Evolutionary conservation across 345 rosid species (phyloP).

Genomic region (Eucalyptus pumila): DNA sequence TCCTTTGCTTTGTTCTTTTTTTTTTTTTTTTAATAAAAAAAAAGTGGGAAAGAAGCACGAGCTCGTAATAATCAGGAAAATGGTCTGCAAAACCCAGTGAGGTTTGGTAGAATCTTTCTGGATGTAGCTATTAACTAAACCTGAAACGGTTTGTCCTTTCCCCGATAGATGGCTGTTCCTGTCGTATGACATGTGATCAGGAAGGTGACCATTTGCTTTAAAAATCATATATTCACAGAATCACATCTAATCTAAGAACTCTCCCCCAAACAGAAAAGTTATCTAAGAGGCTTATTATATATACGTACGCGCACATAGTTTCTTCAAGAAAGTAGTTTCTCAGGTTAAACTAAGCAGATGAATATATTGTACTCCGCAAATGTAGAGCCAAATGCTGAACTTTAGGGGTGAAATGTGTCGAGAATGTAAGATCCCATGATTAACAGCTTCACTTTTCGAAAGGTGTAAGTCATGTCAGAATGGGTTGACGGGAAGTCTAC

Average conservation of each 20-base stretch:
- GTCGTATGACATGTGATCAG: not conserved
- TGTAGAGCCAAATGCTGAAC: not conserved
- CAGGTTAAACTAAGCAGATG: not conserved
- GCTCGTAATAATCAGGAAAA: not conserved
- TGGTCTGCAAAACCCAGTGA: not conserved
- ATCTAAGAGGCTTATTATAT: not conserved
- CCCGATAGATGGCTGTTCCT: not conserved
- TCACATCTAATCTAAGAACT: not conserved
- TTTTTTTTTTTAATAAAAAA: not conserved
- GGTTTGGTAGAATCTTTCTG: not conserved
- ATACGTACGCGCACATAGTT: not conserved
- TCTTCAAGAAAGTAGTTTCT: not conserved
- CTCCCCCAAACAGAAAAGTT: not conserved
- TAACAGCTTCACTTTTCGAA: not conserved
- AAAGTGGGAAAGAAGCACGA: not conserved
- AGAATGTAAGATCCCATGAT: not conserved
- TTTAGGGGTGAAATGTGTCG: not conserved
- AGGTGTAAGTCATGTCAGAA: not conserved
- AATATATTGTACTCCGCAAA: not conserved
- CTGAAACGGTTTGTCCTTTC: not conserved
- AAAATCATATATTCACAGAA: not conserved
- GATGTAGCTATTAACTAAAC: not conserved
- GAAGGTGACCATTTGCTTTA: not conserved
- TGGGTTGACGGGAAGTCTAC: not conserved
- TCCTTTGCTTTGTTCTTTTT: not conserved